phyloP scores from a whole-genome alignment of 2,329 filamentous ascomycete species.

The Epichloe scottii region DNA sequence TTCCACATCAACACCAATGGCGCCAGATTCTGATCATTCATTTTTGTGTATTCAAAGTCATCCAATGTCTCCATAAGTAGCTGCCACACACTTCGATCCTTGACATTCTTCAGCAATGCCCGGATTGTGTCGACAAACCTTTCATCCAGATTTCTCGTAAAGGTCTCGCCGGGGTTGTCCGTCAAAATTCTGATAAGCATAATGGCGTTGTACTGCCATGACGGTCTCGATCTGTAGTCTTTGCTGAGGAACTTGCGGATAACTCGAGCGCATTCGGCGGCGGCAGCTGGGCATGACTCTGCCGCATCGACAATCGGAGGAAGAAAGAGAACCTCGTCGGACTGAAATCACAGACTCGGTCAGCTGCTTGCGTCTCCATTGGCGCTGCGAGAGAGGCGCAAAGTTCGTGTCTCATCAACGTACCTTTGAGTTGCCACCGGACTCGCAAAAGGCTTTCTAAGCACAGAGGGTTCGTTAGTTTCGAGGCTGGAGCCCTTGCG shows the following conservation, averaged over 20 bases:
- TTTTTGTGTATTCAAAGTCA: slow-evolving; percentile 59
- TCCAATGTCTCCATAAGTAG: slow-evolving; percentile 81
- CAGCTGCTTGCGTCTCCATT: neutral
- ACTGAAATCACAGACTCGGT: slow-evolving; percentile 30
- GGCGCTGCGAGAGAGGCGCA: neutral
- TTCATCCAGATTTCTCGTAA: slow-evolving; percentile 81
- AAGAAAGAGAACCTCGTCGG: slow-evolving; percentile 83
- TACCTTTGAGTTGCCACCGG: slow-evolving; percentile 47
- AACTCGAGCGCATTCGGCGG: slow-evolving; percentile 64
- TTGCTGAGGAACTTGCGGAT: slow-evolving; percentile 74
- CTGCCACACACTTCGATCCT: slow-evolving; percentile 68
- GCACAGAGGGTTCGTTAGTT: slow-evolving; percentile 12
- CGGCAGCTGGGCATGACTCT: slow-evolving; percentile 81
- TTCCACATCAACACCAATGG: slow-evolving; percentile 76
- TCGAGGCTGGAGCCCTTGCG: neutral
- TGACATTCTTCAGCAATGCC: slow-evolving; percentile 56
- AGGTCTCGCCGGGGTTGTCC: slow-evolving; percentile 82
- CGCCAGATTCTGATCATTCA: slow-evolving; percentile 59
- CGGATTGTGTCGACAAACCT: slow-evolving; percentile 71
- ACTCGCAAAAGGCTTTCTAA: slow-evolving; percentile 73
- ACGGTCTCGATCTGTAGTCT: slow-evolving; percentile 51
- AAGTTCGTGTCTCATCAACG: neutral
- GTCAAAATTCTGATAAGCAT: slow-evolving; percentile 88
- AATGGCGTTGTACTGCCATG: slow-evolving; percentile 86
- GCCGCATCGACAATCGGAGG: slow-evolving; percentile 89